A percentile compares a stretch with the other conserved stretches of the same genome.
Conservation (phyloP, 169 alveolate genomes). For the Plasmodium inui region DNA sequence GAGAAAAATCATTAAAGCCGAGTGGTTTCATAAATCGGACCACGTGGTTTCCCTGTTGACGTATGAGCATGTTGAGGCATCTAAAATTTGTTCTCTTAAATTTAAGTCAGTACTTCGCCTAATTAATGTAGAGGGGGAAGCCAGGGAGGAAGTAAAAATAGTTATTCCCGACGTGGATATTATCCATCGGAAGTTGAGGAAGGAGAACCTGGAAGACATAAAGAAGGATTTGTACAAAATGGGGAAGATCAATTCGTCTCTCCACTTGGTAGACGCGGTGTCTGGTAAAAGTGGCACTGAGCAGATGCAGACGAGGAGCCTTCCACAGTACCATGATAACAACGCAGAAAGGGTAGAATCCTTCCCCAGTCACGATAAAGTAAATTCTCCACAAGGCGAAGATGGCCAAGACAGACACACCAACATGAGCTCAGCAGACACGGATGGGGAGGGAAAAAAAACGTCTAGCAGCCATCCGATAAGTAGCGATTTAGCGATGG, state of each 20-base stretch:
- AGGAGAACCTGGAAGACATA: neutral
- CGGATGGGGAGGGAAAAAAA: neutral
- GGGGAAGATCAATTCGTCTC: neutral
- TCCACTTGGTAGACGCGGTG: neutral
- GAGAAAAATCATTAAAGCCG: slow-evolving; percentile 65
- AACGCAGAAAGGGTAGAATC: neutral
- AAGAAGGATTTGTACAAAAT: neutral
- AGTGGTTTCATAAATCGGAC: slow-evolving; percentile 39
- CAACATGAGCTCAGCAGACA: neutral
- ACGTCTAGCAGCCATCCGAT: neutral
- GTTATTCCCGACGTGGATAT: slow-evolving; percentile 31
- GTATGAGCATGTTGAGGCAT: slow-evolving; percentile 6
- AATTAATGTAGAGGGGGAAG: slow-evolving; percentile 2
- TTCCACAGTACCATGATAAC: neutral
- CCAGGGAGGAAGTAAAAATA: slow-evolving; percentile 35
- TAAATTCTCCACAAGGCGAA: neutral
- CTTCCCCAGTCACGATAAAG: neutral
- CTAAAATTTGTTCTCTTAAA: neutral
- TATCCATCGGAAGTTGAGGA: slow-evolving; percentile 4
- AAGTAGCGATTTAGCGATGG: neutral
- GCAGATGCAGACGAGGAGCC: neutral
- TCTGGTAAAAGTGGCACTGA: neutral
- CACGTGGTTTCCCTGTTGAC: slow-evolving; percentile 42
- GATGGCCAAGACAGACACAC: neutral
- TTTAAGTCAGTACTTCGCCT: slow-evolving; percentile 21